phyloP scores from a whole-genome alignment of 1,284 basidiomycete species.

The Apiotrichum laibachii region DNA sequence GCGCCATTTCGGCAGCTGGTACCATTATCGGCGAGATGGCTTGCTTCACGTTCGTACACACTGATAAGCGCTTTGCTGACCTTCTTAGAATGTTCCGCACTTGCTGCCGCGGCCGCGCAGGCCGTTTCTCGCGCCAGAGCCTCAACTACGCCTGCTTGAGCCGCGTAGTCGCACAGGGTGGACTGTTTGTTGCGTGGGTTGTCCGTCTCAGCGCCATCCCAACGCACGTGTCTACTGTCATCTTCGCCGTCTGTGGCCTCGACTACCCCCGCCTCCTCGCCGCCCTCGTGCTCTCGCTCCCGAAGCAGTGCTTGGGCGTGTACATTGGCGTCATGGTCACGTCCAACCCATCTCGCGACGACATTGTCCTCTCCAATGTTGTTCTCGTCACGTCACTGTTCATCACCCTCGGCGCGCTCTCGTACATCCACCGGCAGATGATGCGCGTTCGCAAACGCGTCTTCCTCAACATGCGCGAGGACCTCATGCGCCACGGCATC shows the following conservation, averaged over 20 bases:
- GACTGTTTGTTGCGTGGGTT: slow-evolving; percentile 44
- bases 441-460: slow-evolving; percentile 30
- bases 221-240: slow-evolving; percentile 43
- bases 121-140: slow-evolving; percentile 42
- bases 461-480: slow-evolving; percentile 29
- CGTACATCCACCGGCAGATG: slow-evolving; percentile 35
- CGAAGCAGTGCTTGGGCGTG: slow-evolving; percentile 43
- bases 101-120: slow-evolving; percentile 37
- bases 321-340: slow-evolving; percentile 54
- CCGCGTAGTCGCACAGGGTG: slow-evolving; percentile 44
- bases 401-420: slow-evolving; percentile 31
- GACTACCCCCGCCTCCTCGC: slow-evolving; percentile 40
- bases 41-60: slow-evolving; percentile 31
- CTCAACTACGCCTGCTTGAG: slow-evolving; percentile 49
- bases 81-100: slow-evolving; percentile 43
- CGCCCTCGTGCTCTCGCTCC: slow-evolving; percentile 46
- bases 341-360: slow-evolving; percentile 54
- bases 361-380: slow-evolving; percentile 26
- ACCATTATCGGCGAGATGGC: slow-evolving; percentile 45
- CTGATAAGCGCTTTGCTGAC: background rate
- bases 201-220: slow-evolving; percentile 45
- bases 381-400: slow-evolving; percentile 28
- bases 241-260: slow-evolving; percentile 45
- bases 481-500: slow-evolving; percentile 23
- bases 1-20: slow-evolving; percentile 41